These are phyloP conservation scores for Mallotus japonicus DNA, from an alignment of 441 rosid genomes.

Conservation along the genomic window DNA sequence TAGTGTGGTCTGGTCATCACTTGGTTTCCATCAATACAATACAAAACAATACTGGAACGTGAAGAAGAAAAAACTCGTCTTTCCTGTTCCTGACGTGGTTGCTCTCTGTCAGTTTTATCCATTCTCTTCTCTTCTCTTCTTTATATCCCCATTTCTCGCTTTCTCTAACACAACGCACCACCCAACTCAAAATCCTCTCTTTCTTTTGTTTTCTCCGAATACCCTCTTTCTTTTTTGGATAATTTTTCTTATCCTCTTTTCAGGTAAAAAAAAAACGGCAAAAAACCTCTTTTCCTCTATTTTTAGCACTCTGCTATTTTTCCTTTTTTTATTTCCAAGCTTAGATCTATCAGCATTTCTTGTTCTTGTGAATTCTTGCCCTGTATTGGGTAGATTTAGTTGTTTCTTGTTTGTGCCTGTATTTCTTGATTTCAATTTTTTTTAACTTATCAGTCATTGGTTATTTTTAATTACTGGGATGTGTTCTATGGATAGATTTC, in stretches of 20 bases:
- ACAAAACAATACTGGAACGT: background rate
- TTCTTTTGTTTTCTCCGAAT: too few relatives aligned
- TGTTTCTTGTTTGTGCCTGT: background rate
- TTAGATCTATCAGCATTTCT: conserved; percentile 19
- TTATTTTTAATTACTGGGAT: background rate
- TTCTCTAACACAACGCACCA: background rate
- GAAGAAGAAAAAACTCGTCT: conserved; percentile 8
- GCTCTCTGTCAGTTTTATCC: conserved; percentile 39
- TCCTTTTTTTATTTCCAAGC: background rate
- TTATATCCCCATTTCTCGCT: background rate
- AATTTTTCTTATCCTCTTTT: conserved; percentile 13
- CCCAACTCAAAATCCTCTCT: too few relatives aligned
- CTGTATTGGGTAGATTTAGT: background rate
- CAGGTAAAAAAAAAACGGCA: conserved; percentile 14
- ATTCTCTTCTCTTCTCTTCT: too few relatives aligned
- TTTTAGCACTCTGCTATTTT: background rate
- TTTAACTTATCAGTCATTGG: background rate
- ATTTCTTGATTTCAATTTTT: background rate
- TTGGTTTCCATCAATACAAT: background rate
- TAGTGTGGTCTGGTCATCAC: background rate
- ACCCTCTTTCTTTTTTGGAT: background rate
- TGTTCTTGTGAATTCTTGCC: background rate
- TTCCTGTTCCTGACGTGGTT: conserved; percentile 42
- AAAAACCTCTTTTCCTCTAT: background rate
- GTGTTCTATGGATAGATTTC: background rate